Percentiles rank a stretch among this genome's conserved stretches.
phyloP scores from a whole-genome alignment of 2,329 filamentous ascomycete genomes.

The Trichoderma aggressivum region DNA sequence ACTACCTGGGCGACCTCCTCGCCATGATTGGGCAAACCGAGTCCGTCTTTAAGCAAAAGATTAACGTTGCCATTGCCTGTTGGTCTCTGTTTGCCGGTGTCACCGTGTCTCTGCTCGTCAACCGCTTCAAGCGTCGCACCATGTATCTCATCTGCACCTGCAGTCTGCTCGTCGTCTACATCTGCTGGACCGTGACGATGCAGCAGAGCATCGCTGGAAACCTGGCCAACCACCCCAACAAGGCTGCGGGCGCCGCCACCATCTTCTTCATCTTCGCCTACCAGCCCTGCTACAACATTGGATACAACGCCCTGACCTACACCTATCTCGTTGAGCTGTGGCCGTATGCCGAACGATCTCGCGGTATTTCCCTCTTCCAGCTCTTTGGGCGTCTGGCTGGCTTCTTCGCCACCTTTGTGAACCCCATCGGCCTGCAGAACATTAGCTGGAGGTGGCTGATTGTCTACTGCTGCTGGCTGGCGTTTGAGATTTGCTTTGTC shows the following conservation, averaged over 20 bases:
- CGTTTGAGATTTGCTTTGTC: neutral
- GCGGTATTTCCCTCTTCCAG: neutral
- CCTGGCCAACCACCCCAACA: neutral
- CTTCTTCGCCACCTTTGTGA: slow-evolving; percentile 3
- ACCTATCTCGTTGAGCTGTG: neutral
- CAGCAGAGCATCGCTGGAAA: neutral
- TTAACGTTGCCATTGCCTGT: slow-evolving; percentile 9
- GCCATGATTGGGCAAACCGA: slow-evolving; percentile 5
- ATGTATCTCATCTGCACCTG: neutral
- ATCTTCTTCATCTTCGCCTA: slow-evolving; percentile 4
- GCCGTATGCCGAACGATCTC: neutral
- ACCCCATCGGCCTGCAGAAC: neutral
- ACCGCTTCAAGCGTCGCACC: slow-evolving; percentile 1
- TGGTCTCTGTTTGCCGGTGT: neutral
- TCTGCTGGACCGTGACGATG: slow-evolving; percentile 5
- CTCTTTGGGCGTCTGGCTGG: neutral
- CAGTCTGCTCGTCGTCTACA: slow-evolving; percentile 3
- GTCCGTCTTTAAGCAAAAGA: slow-evolving; percentile 5
- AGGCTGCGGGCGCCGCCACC: neutral
- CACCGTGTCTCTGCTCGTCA: neutral
- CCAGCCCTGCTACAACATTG: slow-evolving; percentile 5
- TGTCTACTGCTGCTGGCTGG: slow-evolving; percentile 3
- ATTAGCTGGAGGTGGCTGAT: slow-evolving; percentile 8
- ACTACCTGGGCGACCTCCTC: neutral
- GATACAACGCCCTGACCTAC: slow-evolving; percentile 1